Evolutionary conservation across 2,329 filamentous ascomycete species (phyloP).

Genomic region (Claviceps fusiformis): DNA sequence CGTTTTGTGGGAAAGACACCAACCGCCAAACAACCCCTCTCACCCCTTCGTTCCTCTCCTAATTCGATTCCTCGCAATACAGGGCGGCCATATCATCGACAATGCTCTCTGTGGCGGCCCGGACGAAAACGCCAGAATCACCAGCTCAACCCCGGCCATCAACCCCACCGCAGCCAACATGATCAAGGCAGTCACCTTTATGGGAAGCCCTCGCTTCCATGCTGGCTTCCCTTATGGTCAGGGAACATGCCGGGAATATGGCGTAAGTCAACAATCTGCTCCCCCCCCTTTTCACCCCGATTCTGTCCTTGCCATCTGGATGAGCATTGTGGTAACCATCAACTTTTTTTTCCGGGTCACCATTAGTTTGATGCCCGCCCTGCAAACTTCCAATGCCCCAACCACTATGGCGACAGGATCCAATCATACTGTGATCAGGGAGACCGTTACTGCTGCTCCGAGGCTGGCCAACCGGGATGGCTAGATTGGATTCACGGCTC

Average conservation of each 20-base stretch:
- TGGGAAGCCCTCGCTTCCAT: slow-evolving; percentile 48
- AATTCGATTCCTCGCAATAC: not conserved
- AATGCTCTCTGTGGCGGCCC: slow-evolving; percentile 49
- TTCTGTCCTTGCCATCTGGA: not conserved
- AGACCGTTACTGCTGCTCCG: slow-evolving; percentile 55
- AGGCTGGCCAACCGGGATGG: not conserved
- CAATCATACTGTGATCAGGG: slow-evolving; percentile 51
- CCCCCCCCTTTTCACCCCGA: not conserved
- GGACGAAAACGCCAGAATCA: slow-evolving; percentile 30
- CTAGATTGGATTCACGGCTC: not conserved
- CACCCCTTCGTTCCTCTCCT: not conserved
- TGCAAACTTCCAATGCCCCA: slow-evolving; percentile 42
- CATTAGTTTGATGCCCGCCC: slow-evolving; percentile 46
- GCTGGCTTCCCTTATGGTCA: slow-evolving; percentile 43
- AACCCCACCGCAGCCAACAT: slow-evolving; percentile 33
- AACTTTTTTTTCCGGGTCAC: too few species aligned
- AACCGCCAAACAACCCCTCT: too few species aligned
- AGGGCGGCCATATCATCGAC: slow-evolving; percentile 52
- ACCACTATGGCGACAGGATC: slow-evolving; percentile 34
- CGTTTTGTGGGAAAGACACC: too few species aligned
- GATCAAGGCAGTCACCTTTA: slow-evolving; percentile 51
- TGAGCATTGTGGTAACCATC: not conserved
- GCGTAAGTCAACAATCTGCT: not conserved
- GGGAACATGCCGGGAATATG: slow-evolving; percentile 12
- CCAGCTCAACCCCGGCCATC: slow-evolving; percentile 28